These are phyloP conservation scores for Sutorius australiensis DNA, from an alignment of 768 basidiomycete genomes.

Conservation along the genomic window DNA sequence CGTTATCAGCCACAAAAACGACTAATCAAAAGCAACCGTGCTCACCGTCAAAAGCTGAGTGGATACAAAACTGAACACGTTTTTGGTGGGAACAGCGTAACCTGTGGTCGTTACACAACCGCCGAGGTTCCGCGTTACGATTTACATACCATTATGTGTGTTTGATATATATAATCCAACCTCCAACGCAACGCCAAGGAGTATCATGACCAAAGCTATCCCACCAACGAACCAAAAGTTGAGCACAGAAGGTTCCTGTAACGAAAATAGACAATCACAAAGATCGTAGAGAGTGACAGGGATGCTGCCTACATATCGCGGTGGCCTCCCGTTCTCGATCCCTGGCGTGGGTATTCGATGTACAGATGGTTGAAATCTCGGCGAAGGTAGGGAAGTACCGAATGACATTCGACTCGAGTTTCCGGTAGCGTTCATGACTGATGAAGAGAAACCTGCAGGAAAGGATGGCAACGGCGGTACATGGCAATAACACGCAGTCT, in stretches of 20 bases:
- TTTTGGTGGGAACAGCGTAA: conserved; percentile 47
- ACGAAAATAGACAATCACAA: neutral
- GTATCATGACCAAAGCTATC: conserved; percentile 42
- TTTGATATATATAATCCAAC: conserved; percentile 14
- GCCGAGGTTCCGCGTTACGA: neutral
- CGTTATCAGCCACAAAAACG: neutral
- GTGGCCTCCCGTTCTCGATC: conserved; percentile 30
- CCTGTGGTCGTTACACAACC: conserved; percentile 36
- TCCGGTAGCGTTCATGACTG: conserved; percentile 4
- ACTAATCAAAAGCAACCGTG: conserved; percentile 1
- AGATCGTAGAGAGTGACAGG: neutral
- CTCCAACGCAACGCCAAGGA: conserved; percentile 15
- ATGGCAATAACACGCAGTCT: neutral
- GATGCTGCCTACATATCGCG: conserved; percentile 40
- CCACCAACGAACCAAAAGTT: conserved; percentile 40
- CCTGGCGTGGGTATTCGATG: conserved; percentile 49
- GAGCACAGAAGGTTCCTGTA: conserved; percentile 28
- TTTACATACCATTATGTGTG: conserved; percentile 13
- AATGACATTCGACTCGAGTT: neutral
- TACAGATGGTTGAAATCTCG: conserved; percentile 42
- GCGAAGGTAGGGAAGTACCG: conserved; percentile 20
- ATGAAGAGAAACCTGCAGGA: neutral
- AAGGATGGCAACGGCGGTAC: neutral
- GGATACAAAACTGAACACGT: conserved; percentile 48
- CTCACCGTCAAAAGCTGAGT: conserved; percentile 43